phyloP scores from a whole-genome alignment of 2,329 filamentous ascomycete species.

The Alternaria sp. region DNA sequence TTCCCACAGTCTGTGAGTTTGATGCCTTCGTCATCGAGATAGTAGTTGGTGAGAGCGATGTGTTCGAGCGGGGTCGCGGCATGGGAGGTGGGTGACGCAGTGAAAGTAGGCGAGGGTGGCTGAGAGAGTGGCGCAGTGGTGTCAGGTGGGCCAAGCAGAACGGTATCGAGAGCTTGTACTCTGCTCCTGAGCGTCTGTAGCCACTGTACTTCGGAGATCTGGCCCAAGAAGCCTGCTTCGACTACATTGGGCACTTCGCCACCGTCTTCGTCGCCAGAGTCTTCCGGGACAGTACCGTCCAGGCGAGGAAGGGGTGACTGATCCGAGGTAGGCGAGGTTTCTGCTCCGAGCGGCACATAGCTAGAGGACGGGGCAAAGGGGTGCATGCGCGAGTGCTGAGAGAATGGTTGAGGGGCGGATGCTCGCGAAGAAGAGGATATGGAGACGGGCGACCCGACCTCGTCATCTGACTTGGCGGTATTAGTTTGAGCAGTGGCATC shows the following conservation, averaged over 20 bases:
- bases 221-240: slow-evolving; percentile 15
- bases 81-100: background rate
- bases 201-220: slow-evolving; percentile 31
- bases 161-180: background rate
- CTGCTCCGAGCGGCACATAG: background rate
- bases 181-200: slow-evolving; percentile 17
- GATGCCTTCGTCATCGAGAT: slow-evolving; percentile 32
- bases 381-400: background rate
- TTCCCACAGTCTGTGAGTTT: slow-evolving; percentile 12
- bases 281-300: background rate
- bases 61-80: background rate
- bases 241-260: background rate
- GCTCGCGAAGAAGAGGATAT: slow-evolving; percentile 4
- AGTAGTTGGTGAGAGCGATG: slow-evolving; percentile 16
- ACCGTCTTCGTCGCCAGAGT: background rate
- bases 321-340: background rate
- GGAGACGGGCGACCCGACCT: background rate
- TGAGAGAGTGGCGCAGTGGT: background rate
- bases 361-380: background rate
- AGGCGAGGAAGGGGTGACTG: background rate
- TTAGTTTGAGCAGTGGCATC: background rate
- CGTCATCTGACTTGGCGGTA: slow-evolving; percentile 5
- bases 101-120: background rate
- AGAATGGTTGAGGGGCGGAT: background rate
- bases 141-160: slow-evolving; percentile 9